Evolutionary conservation across 352 stramenopile species (phyloP).

Genomic region (Globisporangium iwayamae): DNA sequence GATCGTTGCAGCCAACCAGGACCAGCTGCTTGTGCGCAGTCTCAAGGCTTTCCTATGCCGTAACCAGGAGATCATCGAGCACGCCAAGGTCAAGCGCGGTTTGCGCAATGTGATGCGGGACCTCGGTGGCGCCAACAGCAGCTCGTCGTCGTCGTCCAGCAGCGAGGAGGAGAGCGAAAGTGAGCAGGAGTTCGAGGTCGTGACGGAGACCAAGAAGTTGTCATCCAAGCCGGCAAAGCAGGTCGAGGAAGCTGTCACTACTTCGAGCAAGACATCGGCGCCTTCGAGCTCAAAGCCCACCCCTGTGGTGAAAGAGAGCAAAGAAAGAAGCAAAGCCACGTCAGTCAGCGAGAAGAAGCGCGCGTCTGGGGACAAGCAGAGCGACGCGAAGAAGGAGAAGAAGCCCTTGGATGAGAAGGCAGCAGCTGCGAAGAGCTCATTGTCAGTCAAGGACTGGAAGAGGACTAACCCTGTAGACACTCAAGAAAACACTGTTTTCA

Average conservation of each 20-base stretch:
- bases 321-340: constrained; percentile 3
- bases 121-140: constrained; percentile 31
- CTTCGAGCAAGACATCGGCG: not conserved
- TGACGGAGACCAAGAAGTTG: constrained; percentile 2
- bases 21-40: constrained; percentile 67
- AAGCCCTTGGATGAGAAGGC: not conserved
- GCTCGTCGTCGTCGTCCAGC: constrained; percentile 17
- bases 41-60: constrained; percentile 62
- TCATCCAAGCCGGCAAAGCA: not conserved
- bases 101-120: constrained; percentile 42
- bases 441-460: constrained; percentile 10
- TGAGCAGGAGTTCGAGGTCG: constrained; percentile 15
- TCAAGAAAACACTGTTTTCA: not conserved
- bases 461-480: not conserved
- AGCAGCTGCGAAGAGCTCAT: not conserved
- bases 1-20: constrained; percentile 68
- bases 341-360: constrained; percentile 9
- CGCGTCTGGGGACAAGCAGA: not conserved
- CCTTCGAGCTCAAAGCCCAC: not conserved
- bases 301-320: not conserved
- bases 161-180: constrained; percentile 17
- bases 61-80: constrained; percentile 48
- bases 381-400: constrained; percentile 4
- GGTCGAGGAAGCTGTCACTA: not conserved
- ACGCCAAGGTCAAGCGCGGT: constrained; percentile 40